Evolutionary conservation across 2,329 filamentous ascomycete species (phyloP).

Genomic region (Dactylella cylindrospora): DNA sequence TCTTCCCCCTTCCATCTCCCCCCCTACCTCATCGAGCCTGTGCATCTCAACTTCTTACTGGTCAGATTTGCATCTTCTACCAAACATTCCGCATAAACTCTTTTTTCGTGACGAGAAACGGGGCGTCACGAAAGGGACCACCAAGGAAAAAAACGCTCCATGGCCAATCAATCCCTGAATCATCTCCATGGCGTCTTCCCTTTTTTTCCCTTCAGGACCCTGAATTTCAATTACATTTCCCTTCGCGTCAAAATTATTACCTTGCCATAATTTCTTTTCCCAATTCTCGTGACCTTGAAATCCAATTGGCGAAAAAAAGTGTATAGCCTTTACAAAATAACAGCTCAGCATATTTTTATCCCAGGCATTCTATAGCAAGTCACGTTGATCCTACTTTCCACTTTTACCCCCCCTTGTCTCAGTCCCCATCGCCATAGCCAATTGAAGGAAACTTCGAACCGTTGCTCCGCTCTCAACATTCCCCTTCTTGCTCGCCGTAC

Average conservation of each 20-base stretch:
- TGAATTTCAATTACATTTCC: constrained; percentile 20
- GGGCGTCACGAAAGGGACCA: no score
- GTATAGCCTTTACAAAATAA: not conserved
- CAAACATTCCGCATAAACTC: no score
- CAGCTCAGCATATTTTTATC: constrained; percentile 1
- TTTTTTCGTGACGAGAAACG: no score
- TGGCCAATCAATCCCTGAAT: no score
- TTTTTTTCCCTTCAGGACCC: no score
- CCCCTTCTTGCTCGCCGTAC: not conserved
- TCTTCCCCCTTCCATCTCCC: not conserved
- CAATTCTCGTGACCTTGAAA: constrained; percentile 3
- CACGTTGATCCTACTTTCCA: constrained; percentile 17
- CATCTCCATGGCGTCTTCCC: no score
- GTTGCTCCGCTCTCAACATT: not conserved
- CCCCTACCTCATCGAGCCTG: no score
- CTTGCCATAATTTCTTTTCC: constrained; percentile 2
- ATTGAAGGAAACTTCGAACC: constrained; percentile 7
- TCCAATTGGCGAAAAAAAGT: constrained; percentile 24
- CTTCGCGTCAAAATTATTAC: constrained; percentile 13
- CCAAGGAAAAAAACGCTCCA: no score
- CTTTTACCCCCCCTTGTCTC: constrained; percentile 25
- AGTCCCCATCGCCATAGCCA: constrained; percentile 14
- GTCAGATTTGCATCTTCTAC: no score
- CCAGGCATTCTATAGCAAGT: constrained; percentile 1
- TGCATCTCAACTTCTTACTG: no score